Percentiles rank a stretch among this genome's conserved stretches.
These are phyloP conservation scores for Lichtheimia hyalospora DNA, from an alignment of 371 early-diverging fungal genomes.

Conservation along the genomic window DNA sequence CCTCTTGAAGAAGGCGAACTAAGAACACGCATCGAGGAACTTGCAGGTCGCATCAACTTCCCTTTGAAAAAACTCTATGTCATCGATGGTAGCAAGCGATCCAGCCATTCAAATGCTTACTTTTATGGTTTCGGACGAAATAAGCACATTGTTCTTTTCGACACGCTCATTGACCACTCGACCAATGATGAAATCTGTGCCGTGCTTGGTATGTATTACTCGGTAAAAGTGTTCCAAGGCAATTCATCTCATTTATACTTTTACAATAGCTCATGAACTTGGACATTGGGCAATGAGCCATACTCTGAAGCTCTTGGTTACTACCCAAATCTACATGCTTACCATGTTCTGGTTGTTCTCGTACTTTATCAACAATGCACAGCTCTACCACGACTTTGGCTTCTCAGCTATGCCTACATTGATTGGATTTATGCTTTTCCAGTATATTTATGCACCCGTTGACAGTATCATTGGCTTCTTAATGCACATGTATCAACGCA, in stretches of 20 bases:
- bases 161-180: conserved; percentile 91
- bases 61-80: conserved; percentile 94
- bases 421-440: conserved; percentile 89
- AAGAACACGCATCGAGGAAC: conserved; percentile 77
- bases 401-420: conserved; percentile 77
- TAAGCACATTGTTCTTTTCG: conserved; percentile 97
- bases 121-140: conserved; percentile 96
- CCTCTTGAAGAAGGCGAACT: conserved; percentile 89
- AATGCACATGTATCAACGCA: conserved; percentile 78
- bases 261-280: conserved; percentile 82
- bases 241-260: background rate
- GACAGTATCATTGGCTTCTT: conserved; percentile 77
- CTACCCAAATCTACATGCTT: conserved; percentile 79
- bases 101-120: conserved; percentile 97
- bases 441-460: conserved; percentile 76
- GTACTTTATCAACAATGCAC: conserved; percentile 64
- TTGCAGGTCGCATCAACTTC: conserved; percentile 88
- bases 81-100: conserved; percentile 95
- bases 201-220: conserved; percentile 67
- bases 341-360: conserved; percentile 86
- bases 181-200: conserved; percentile 89
- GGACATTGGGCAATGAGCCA: conserved; percentile 97
- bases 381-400: conserved; percentile 86
- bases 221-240: conserved; percentile 9
- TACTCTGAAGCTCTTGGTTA: conserved; percentile 69